Evolutionary conservation across 148 eudicot genomes (phyloP), one percentile per base, ranked within the genome.

Genomic region (Euryodendron excelsum): DNA sequence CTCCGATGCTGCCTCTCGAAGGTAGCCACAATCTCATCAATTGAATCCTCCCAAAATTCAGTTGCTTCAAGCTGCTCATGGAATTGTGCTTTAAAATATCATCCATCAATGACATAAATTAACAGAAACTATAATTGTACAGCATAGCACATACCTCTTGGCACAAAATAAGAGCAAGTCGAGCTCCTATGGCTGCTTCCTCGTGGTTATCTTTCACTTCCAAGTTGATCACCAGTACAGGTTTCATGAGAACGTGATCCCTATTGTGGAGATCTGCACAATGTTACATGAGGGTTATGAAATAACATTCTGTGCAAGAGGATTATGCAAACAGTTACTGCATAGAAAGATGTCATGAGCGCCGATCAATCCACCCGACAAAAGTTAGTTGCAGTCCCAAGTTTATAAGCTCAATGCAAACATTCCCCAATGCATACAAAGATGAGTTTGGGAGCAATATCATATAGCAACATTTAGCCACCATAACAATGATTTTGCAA

Each of bases 151-250:
- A 68, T 52, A 96, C 99, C 93, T 93, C 92, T 82, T 90, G 93
- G 88, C 99, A 96, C 80, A 96, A 79, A 75, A 83, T 82, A 63
- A 96, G 83, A 48, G 98, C 87, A 74, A 86, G 97, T 28, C 96
- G 96, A 83, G 86, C 99, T 52, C 98, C 99, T 36, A 91, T 80
- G 59, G 98, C 93, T 1, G 99, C 99, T 82, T 96, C 99, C 79
- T 96, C 99, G 15, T 96, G 99, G 89, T 96, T 96, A 84, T 96
- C 99, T 84, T 91, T 91, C 25, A 96, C 98, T 83, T 96, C 99
- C 75, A 96, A 85, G 81, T 96, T 96, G 77, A 93, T 91, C 17
- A 96, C 83, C 72, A 87, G 78, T 75, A 93, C 98, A 72, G 98
- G 97, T 80, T 93, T 93, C 88, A 96, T 68, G 58, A 91, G 93